Base-by-base conservation (phyloP, 2,329 filamentous ascomycete genomes). In the Helotiales sp. region DNA sequence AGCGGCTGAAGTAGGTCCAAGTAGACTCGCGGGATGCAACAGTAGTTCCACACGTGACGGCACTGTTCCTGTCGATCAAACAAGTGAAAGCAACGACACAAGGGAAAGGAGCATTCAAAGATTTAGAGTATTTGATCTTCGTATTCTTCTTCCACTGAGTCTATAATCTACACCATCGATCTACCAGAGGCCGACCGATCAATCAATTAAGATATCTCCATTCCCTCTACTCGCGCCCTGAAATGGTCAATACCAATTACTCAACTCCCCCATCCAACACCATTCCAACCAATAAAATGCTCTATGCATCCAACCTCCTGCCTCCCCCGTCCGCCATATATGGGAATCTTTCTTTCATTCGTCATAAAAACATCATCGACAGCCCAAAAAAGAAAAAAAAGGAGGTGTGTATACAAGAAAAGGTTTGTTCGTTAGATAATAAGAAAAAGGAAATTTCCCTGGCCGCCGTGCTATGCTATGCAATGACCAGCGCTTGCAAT, bases 91-190 rank as follows among this genome's bases (percentile, higher is more conserved):
- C 2, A 15, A 40, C 2, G 17, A 15, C 2, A 40, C 37, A 17
- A 15, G 11, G 10, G 37, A 13, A 15, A 15, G 10, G 37, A 17
- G 10, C 10, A 40, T 11, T 40, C 17, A 5, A 20, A 7, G 17
- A n/a, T 20, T 76, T 52, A 85, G 84, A 55, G n/a, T 57, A 57
- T 57, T 37, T 68, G 69, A 8, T 79, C 45, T 61, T 64, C 5
- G 73, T 66, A 68, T 70, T 69, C 57, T 74, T 71, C 24, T 54
- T 47, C 49, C 57, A 74, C 70, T n/a, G n/a, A n/a, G n/a, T 57
- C 54, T 45, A 49, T 11, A 45, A 26, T 43, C 32, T 60, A 43
- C 57, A 60, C 26, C 57, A 28, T 60, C 57, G 52, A 57, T 49
- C 32, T 34, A 57, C n/a, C 20, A 57, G 52, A 57, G 32, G 30